Evolutionary conservation across 2,329 filamentous ascomycete species (phyloP), one percentile per base, ranked within the genome.

Genomic region (Endoconidiophora laricicola): DNA sequence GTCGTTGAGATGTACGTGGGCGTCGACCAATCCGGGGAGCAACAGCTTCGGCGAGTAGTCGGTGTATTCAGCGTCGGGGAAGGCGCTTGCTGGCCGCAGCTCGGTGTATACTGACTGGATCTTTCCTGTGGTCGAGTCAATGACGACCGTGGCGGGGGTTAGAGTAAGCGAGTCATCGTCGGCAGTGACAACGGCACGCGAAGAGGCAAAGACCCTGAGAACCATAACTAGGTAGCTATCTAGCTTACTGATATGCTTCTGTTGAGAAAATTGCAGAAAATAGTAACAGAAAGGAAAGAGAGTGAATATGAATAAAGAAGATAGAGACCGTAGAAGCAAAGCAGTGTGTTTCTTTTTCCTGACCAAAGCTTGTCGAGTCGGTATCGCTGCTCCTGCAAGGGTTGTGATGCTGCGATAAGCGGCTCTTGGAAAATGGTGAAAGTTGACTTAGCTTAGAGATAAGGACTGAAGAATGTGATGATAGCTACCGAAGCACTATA

Each of bases 1-100:
- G 67, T 98, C 91, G 61, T 96, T 96, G 58, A 96, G 77, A 67
- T 98, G 91, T 37, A 98, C 91, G 63, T 98, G 91, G 36, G 91
- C 90, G 63, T 98, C 91, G 16, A 98, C 90, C 26, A 98, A 72
- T 18, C 91, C 91, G 0, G 91, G 91, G 33, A 96, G 73, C 38
- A 98, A 70, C 44, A 96, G 73, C 64, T 81, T 76, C 9, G 90
- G 86, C 20, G 83, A 86, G 66, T 94, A 80, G 69, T 98, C 81
- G 57, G 77, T 73, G 65, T 96, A 96, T 4, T 72, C 70, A 6
- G 81, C 79, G 38, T 76, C 78, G 1, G 87, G 82, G 62, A 96
- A 95, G 40, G 78, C 74, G 4, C 76, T 74, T n/a, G 67, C 62
- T 1, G 86, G 83, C n/a, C 94, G 71, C 46, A 95, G 72, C 23